phyloP scores from a whole-genome alignment of 257 asterid genomes.

The Ballota nigra region DNA sequence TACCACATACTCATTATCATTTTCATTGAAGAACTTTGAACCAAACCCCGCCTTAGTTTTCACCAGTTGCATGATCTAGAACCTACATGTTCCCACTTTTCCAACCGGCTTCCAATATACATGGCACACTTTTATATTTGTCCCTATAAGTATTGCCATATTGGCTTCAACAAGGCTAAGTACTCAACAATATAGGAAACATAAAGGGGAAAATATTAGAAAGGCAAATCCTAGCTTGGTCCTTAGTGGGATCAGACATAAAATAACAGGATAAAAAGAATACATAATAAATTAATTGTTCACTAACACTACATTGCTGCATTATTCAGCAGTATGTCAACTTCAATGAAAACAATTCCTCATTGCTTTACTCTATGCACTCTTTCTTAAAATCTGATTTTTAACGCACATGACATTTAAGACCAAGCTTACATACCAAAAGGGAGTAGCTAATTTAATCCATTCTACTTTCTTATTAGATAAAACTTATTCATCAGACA shows the following conservation, averaged over 20 bases:
- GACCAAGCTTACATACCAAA: background rate
- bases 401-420: background rate
- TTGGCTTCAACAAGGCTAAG: background rate
- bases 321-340: background rate
- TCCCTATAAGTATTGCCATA: background rate
- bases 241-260: background rate
- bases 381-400: background rate
- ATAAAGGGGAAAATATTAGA: background rate
- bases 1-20: no score
- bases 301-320: background rate
- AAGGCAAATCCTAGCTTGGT: background rate
- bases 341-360: background rate
- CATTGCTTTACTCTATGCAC: constrained; percentile 4
- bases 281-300: background rate
- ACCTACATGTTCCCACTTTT: background rate
- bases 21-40: no score
- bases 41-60: background rate
- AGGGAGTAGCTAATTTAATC: background rate
- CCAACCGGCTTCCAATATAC: background rate
- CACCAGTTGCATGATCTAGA: background rate
- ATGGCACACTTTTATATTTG: background rate
- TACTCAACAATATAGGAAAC: background rate
- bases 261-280: background rate
- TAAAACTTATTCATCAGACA: background rate
- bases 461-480: background rate